These are phyloP conservation scores for Juglanconis sp. DNA, from an alignment of 2,329 filamentous ascomycete species.

Conservation along the genomic window DNA sequence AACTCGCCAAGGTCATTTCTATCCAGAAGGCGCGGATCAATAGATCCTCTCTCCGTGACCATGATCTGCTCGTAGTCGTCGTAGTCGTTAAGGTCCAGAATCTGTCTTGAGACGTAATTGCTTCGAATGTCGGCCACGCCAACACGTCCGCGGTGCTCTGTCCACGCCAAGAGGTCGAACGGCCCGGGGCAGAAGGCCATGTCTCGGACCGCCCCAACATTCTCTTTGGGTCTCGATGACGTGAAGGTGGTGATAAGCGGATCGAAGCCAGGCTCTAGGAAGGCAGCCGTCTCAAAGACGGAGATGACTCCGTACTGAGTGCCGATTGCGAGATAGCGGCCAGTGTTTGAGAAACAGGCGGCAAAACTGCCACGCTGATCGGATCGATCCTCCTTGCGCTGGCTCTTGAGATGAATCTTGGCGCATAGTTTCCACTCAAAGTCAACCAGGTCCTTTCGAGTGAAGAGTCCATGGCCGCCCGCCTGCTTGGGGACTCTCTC, in stretches of 20 bases:
- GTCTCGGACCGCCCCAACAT: slow-evolving; percentile 77
- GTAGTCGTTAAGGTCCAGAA: slow-evolving; percentile 60
- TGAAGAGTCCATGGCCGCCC: slow-evolving; percentile 22
- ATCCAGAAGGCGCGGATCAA: slow-evolving; percentile 52
- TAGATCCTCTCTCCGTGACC: slow-evolving; percentile 53
- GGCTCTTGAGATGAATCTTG: slow-evolving; percentile 56
- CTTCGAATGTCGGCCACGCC: slow-evolving; percentile 71
- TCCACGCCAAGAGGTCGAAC: slow-evolving; percentile 89
- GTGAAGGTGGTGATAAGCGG: slow-evolving; percentile 72
- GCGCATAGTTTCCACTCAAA: slow-evolving; percentile 51
- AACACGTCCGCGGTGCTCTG: slow-evolving; percentile 77
- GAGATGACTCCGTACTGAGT: slow-evolving; percentile 80
- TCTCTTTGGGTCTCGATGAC: slow-evolving; percentile 69
- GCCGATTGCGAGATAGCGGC: slow-evolving; percentile 69
- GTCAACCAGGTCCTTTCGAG: slow-evolving; percentile 24
- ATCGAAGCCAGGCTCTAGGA: slow-evolving; percentile 45
- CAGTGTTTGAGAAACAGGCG: slow-evolving; percentile 71
- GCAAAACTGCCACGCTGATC: slow-evolving; percentile 70
- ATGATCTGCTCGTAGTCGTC: slow-evolving; percentile 55
- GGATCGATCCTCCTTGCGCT: slow-evolving; percentile 50
- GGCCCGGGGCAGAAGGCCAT: slow-evolving; percentile 91
- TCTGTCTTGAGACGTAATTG: slow-evolving; percentile 65
- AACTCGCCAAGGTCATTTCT: slow-evolving; percentile 41
- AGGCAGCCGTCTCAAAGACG: slow-evolving; percentile 59
- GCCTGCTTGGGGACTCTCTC: slow-evolving; percentile 44